phyloP scores from a whole-genome alignment of 2,329 filamentous ascomycete species.

The Paramyrothecium sp. region DNA sequence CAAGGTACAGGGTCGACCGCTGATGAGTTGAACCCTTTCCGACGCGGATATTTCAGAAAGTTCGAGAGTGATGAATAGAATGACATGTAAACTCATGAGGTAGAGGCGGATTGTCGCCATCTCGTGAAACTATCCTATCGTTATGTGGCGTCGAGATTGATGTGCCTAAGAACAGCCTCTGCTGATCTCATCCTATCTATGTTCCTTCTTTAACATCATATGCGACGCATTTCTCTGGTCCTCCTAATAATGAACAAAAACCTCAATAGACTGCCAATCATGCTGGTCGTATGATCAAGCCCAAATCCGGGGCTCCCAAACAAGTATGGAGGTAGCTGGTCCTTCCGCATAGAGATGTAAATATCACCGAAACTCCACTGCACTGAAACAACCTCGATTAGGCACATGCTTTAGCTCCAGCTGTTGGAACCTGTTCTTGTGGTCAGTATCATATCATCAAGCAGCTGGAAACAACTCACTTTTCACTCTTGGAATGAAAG shows the following conservation, averaged over 20 bases:
- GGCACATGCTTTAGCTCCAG: slow-evolving; percentile 86
- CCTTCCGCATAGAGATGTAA: not conserved
- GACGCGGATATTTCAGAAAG: slow-evolving; percentile 56
- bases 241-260: slow-evolving; percentile 8
- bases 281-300: not conserved
- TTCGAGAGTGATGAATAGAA: slow-evolving; percentile 40
- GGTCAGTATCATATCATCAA: not conserved
- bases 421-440: slow-evolving; percentile 73
- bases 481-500: slow-evolving; percentile 97
- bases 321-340: not conserved
- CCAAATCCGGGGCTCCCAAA: not conserved
- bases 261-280: not conserved
- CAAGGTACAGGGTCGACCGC: slow-evolving; percentile 45
- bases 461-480: slow-evolving; percentile 56
- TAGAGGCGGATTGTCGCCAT: not conserved
- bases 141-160: not conserved
- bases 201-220: slow-evolving; percentile 11
- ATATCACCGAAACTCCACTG: slow-evolving; percentile 71
- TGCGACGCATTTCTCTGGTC: slow-evolving; percentile 9
- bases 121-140: not conserved
- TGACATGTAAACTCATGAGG: slow-evolving; percentile 14
- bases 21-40: slow-evolving; percentile 61
- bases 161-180: not conserved
- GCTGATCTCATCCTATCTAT: slow-evolving; percentile 17
- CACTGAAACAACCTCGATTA: slow-evolving; percentile 78